A percentile compares a stretch with the other conserved stretches of the same genome.
Conservation (phyloP, 2,329 filamentous ascomycete genomes). For the Falciphora oryzae region DNA sequence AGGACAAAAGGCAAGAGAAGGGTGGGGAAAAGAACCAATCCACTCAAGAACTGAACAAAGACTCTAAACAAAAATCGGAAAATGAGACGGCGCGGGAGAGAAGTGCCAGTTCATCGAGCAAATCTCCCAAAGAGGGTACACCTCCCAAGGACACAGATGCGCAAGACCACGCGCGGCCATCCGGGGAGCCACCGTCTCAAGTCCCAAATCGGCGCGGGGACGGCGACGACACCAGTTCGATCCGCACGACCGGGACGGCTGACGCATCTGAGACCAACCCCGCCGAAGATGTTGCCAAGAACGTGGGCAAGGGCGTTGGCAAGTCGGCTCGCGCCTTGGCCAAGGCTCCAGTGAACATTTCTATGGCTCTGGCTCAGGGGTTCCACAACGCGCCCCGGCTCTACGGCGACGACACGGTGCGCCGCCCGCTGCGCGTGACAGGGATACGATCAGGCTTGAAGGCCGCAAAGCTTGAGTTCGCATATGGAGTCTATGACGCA, state of each 20-base stretch:
- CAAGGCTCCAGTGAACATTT: slow-evolving; percentile 54
- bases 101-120: neutral
- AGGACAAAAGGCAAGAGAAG: neutral
- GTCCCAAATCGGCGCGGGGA: neutral
- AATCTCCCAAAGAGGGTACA: slow-evolving; percentile 1
- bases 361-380: slow-evolving; percentile 58
- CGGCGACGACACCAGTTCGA: slow-evolving; percentile 11
- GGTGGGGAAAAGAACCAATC: neutral
- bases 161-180: slow-evolving; percentile 2
- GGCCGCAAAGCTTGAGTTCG: slow-evolving; percentile 56
- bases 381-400: slow-evolving; percentile 67
- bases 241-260: slow-evolving; percentile 20
- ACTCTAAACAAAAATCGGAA: neutral
- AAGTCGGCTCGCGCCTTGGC: slow-evolving; percentile 46
- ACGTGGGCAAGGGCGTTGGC: slow-evolving; percentile 46
- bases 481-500: slow-evolving; percentile 60
- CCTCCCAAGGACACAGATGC: neutral
- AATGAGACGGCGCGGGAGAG: neutral
- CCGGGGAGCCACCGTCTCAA: slow-evolving; percentile 6
- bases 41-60: neutral
- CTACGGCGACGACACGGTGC: slow-evolving; percentile 65
- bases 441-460: slow-evolving; percentile 58
- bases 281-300: slow-evolving; percentile 38
- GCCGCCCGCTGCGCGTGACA: slow-evolving; percentile 56
- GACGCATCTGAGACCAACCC: slow-evolving; percentile 25